Evolutionary conservation across 2,329 filamentous ascomycete species (phyloP), one percentile per base, ranked within the genome.

Genomic region (Lachnellula willkommii): DNA sequence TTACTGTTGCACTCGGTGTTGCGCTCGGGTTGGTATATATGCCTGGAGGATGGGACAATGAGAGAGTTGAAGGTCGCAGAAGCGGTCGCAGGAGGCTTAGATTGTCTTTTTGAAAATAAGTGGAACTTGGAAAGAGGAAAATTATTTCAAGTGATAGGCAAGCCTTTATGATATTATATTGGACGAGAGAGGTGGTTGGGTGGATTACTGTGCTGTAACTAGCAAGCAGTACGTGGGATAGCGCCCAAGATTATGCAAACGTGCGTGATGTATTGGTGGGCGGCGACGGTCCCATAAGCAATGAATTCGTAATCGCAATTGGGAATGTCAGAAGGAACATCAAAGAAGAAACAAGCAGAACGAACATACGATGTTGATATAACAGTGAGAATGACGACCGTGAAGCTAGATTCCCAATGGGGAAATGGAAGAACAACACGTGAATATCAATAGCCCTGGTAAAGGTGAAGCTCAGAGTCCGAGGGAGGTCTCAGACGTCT

Each of bases 241-340:
- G 39, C 53, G 60, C 51, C 53, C 47, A 52, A 59, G 50, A 54
- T 50, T 50, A 58, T 61, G 62, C 63, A 47, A 45, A 64, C 63
- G 63, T 64, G 63, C 50, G 52, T 40, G 28, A 53, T 20, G 51
- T 50, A 64, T 59, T 63, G 62, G 63, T 53, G 54, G 53, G 15
- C 28, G 55, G 28, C 28, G 28, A 32, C 9, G 28, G 3, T 32
- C 28, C 28, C 28, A 56, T 58, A 58, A 55, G 54, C 37, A 55
- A 52, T 42, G 51, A 54, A 59, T 62, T 58, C 50, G 57, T 59
- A 60, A 61, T 53, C 47, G 58, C 50, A 52, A 57, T 48, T 42
- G 28, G 54, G 57, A 56, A 22, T 35, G 26, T 3, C 15, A 40
- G 17, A n/a, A 26, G 8, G 40, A 37, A 32, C 50, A 32, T 26